These are phyloP conservation scores for Paramecium primaurelia DNA, from an alignment of 73 alveolate species.

Conservation along the genomic window DNA sequence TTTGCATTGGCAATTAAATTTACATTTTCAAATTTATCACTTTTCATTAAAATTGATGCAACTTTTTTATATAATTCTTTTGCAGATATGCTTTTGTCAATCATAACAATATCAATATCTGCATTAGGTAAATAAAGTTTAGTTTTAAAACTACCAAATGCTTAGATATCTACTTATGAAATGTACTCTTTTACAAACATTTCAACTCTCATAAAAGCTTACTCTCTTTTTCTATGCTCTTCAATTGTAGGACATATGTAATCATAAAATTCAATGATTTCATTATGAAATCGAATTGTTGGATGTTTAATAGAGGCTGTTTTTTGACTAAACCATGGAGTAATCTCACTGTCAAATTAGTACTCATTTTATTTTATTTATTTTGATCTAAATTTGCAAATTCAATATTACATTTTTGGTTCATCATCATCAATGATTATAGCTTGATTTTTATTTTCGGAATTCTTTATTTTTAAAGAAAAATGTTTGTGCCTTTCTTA, in stretches of 20 bases:
- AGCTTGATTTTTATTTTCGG: background rate
- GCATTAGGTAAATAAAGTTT: constrained; percentile 92
- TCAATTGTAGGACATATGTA: constrained; percentile 78
- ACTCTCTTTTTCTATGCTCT: constrained; percentile 70
- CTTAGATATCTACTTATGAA: constrained; percentile 68
- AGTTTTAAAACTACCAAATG: constrained; percentile 93
- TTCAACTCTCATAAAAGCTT: constrained; percentile 68
- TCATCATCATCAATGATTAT: background rate
- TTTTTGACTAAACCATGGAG: constrained; percentile 49
- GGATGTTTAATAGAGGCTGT: constrained; percentile 66
- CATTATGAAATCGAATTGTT: constrained; percentile 90
- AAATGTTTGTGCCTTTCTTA: background rate
- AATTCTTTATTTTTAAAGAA: background rate
- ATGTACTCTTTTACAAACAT: constrained; percentile 22
- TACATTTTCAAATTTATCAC: constrained; percentile 53
- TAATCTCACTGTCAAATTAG: constrained; percentile 21
- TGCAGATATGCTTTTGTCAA: constrained; percentile 35
- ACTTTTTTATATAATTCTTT: constrained; percentile 57
- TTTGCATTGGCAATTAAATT: constrained; percentile 78
- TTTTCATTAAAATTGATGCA: constrained; percentile 35
- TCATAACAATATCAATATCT: constrained; percentile 89
- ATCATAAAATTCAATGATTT: constrained; percentile 90
- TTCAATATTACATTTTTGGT: background rate
- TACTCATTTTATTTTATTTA: background rate
- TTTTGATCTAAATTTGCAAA: background rate